These are phyloP conservation scores for Ceratobasidium sp. DNA, from an alignment of 1,284 basidiomycete genomes.

Conservation along the genomic window DNA sequence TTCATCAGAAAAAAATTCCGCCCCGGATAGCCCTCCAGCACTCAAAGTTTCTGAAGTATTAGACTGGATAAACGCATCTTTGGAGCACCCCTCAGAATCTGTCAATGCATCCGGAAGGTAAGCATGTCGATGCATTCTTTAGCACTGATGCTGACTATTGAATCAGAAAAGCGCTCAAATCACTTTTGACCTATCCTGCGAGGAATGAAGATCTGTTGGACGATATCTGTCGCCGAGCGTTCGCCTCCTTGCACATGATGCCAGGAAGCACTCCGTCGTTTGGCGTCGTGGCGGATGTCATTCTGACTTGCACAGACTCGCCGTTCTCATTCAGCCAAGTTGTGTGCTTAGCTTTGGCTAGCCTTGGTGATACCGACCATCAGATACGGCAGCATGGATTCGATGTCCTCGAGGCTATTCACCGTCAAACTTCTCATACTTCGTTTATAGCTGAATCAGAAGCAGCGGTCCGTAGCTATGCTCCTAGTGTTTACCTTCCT, in stretches of 20 bases:
- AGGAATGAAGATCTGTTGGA: conserved; percentile 69
- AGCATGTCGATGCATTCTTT: neutral
- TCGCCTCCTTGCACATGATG: conserved; percentile 65
- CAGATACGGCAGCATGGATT: conserved; percentile 80
- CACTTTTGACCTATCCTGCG: conserved; percentile 69
- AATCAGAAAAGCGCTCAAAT: conserved; percentile 76
- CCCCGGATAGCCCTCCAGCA: conserved; percentile 17
- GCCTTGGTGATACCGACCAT: conserved; percentile 78
- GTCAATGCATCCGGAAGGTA: conserved; percentile 31
- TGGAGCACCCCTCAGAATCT: conserved; percentile 38
- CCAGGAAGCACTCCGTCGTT: conserved; percentile 75
- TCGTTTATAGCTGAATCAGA: conserved; percentile 49
- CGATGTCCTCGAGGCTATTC: conserved; percentile 73
- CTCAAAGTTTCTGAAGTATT: conserved; percentile 19
- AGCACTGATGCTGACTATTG: conserved; percentile 35
- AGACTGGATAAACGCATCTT: conserved; percentile 47
- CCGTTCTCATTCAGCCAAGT: conserved; percentile 77
- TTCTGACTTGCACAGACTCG: conserved; percentile 64
- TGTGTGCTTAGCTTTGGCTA: conserved; percentile 83
- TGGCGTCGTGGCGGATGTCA: conserved; percentile 77
- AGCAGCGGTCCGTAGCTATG: conserved; percentile 74
- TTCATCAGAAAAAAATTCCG: conserved; percentile 22
- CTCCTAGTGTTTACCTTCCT: conserved; percentile 80
- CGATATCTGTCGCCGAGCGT: conserved; percentile 75
- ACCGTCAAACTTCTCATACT: conserved; percentile 17